Base-by-base conservation (phyloP, 1,284 basidiomycete genomes). In the Rhodotorula sp. region DNA sequence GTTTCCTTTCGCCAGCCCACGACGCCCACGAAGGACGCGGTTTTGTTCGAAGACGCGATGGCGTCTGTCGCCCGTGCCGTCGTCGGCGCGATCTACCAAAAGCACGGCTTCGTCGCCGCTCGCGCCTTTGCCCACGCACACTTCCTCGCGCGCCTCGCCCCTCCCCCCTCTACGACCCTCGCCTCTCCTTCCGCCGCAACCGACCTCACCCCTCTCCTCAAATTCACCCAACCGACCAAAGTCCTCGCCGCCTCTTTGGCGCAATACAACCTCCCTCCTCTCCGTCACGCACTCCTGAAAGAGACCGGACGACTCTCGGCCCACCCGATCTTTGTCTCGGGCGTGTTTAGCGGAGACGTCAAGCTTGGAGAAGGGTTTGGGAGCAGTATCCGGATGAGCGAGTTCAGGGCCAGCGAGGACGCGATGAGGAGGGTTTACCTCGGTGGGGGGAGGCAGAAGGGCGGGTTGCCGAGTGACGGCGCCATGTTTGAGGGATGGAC, bases 361-460 rank as follows among this genome's bases (percentile, higher is more conserved):
- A 88, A 97, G 82, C 85, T 99, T 4, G 93, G 95, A 20, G 94
- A 99, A 82, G 94, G 94, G 13, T 93, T 93, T 78, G 96, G 96
- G 58, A 91, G 88, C 76, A 93, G 91, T 24, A 83, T 97, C 67
- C 88, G 87, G 79, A 99, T 99, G 95, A 94, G 94, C 24, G 92
- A 98, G 81, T 96, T 88, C 82, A 84, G 96, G 68, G 94, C 92
- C 79, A 73, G 87, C 27, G 77, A 78, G 67, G 77, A 78, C 47
- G 77, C 77, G 34, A 34, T 78, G 20, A 56, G 74, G 56, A 66
- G 77, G 66, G 66, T 76, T 44, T 78, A 77, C 61, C 67, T 78
- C 20, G 68, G 63, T 1, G 39, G 39, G 11, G 73, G 73, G 1
- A 55, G 59, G 27, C 20, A 56, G 53, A 22, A 29, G 24, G 64